Evolutionary conservation across 2,329 filamentous ascomycete species (phyloP), one percentile per base, ranked within the genome.

Genomic region (Alternaria sp.): DNA sequence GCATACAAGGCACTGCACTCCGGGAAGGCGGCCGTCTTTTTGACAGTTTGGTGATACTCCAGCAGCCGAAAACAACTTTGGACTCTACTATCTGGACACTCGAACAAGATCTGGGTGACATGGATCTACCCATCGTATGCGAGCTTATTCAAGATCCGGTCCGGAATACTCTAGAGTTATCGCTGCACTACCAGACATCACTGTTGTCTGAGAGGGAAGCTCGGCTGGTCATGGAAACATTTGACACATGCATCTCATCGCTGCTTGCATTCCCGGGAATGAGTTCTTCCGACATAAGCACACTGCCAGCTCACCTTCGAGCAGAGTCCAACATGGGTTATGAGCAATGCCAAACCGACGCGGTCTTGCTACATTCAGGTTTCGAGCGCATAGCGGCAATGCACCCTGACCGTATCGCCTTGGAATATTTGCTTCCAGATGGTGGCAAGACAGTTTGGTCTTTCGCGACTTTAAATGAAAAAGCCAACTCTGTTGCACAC

Each of bases 1-100:
- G 85, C 0, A 88, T 97, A 13, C 93, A 95, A 70, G 81, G 81
- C 2, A 80, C 83, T 69, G 67, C 82, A 73, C 71, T 80, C 66
- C 62, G 78, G 60, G 75, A 85, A 61, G 84, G 85, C 2, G 79
- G 80, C 17, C 84, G 84, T 12, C 81, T 97, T 0, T 97, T 97
- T 75, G 92, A 97, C 74, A 92, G 91, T 1, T 80, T 97, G 28
- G 82, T 97, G 15, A 86, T 97, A 52, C 82, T 97, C 11, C 94
- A 97, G 73, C 89, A 90, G 46, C 83, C 86, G 0, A 72, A 83
- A 7, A 59, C 67, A 10, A 65, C 77, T 1, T 75, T 88, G 8
- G 81, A 88, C 64, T 28, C 76, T n/a, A 66, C 72, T 2, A 81
- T 88, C 36, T 88, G 86, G 86, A 80, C 74, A 19, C 70, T 86